Percentiles rank a stretch among this genome's conserved stretches.
Evolutionary conservation across 345 rosid species (phyloP).

Genomic region (Punica granatum): DNA sequence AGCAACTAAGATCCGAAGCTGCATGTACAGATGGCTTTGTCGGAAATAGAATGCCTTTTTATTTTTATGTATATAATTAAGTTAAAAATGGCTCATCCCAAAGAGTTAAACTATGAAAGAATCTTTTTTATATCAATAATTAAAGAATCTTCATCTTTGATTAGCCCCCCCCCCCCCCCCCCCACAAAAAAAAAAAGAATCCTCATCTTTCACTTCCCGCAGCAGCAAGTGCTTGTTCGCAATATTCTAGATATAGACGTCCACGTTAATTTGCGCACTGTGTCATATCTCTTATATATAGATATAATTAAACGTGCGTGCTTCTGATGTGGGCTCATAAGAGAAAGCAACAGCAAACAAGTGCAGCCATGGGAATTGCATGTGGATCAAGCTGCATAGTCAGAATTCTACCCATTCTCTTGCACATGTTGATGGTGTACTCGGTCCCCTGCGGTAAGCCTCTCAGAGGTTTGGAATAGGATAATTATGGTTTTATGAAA

Average conservation of each 20-base stretch:
- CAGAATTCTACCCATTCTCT: background rate
- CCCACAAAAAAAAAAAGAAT: no score
- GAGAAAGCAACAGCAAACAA: background rate
- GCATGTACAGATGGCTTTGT: background rate
- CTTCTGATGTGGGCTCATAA: background rate
- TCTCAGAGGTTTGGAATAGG: background rate
- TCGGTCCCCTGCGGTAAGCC: background rate
- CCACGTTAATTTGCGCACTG: background rate
- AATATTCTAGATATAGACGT: background rate
- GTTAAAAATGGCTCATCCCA: no score
- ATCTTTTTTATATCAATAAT: background rate
- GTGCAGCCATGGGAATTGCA: background rate
- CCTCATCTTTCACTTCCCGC: no score
- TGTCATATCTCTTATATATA: background rate
- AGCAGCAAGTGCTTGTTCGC: no score
- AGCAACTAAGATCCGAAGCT: background rate
- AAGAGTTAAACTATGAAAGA: background rate
- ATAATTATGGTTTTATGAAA: background rate
- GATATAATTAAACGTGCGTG: background rate
- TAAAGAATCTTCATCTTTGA: no score
- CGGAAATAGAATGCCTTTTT: background rate
- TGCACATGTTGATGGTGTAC: background rate
- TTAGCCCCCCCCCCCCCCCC: no score
- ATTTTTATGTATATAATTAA: no score
- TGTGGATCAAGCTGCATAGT: background rate